Conservation (phyloP, 2,329 filamentous ascomycete genomes). For the Colletotrichum eremochloae region DNA sequence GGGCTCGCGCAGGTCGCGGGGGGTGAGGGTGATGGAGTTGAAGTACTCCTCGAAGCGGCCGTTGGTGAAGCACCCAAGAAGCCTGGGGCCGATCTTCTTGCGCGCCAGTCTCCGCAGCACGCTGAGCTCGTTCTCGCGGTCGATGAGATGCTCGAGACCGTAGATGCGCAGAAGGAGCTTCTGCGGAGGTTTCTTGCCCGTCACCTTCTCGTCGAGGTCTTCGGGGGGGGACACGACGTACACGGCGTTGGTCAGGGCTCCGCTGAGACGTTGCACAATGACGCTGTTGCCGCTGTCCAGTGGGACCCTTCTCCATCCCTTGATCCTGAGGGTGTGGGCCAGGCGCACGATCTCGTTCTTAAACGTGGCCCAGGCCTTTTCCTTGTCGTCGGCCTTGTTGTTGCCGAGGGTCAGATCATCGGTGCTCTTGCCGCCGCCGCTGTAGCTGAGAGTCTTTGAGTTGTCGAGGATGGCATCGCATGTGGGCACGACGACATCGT, state of each 20-base stretch:
- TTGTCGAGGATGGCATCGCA: constrained; percentile 92
- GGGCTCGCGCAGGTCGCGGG: constrained; percentile 80
- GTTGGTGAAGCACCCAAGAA: constrained; percentile 93
- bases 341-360: constrained; percentile 93
- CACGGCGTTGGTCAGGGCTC: constrained; percentile 94
- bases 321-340: constrained; percentile 88
- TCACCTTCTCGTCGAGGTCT: constrained; percentile 59
- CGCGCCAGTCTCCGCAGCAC: constrained; percentile 88
- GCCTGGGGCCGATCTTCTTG: constrained; percentile 91
- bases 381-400: constrained; percentile 70
- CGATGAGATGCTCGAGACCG: constrained; percentile 95
- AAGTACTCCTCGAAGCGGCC: constrained; percentile 97
- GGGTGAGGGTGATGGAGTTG: constrained; percentile 84
- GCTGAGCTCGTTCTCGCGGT: constrained; percentile 88
- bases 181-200: constrained; percentile 61
- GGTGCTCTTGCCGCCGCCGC: constrained; percentile 60
- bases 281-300: constrained; percentile 78
- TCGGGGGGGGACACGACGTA: constrained; percentile 91
- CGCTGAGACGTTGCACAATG: constrained; percentile 82
- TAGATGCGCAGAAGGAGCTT: constrained; percentile 94
- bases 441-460: constrained; percentile 86
- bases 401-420: constrained; percentile 59
- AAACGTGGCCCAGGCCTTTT: constrained; percentile 85
- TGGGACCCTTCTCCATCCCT: constrained; percentile 89
- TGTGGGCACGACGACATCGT: constrained; percentile 84